Conservation (phyloP, 2,329 filamentous ascomycete species). For the Colletotrichum falcatum region DNA sequence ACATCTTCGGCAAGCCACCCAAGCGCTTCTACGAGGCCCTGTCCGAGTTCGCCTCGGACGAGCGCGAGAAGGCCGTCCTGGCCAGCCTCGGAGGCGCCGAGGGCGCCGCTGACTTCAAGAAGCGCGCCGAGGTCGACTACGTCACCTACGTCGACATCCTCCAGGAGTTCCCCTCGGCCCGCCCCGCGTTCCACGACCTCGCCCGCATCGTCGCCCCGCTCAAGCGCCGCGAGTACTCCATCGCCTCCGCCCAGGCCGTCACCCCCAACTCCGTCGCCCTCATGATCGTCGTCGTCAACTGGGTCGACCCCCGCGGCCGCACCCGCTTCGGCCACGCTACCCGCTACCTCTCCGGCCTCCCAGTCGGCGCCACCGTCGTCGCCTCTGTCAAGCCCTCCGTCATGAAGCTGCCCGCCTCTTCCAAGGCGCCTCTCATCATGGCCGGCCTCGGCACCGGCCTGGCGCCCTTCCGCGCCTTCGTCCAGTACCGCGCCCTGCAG, state of each 20-base stretch:
- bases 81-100: slow-evolving; percentile 80
- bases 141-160: slow-evolving; percentile 92
- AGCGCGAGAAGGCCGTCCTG: slow-evolving; percentile 84
- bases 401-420: slow-evolving; percentile 94
- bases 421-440: slow-evolving; percentile 97
- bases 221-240: slow-evolving; percentile 99
- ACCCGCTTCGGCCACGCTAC: slow-evolving; percentile 94
- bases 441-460: slow-evolving; percentile 97
- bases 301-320: slow-evolving; percentile 89
- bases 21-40: slow-evolving; percentile 98
- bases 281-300: slow-evolving; percentile 97
- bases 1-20: slow-evolving; percentile 95
- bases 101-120: slow-evolving; percentile 91
- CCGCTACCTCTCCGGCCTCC: slow-evolving; percentile 83
- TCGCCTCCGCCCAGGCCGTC: slow-evolving; percentile 95
- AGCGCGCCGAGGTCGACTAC: slow-evolving; percentile 89
- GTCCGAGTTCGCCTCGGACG: slow-evolving; percentile 85
- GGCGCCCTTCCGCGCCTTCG: slow-evolving; percentile 98
- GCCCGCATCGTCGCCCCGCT: slow-evolving; percentile 88
- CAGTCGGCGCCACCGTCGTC: slow-evolving; percentile 82
- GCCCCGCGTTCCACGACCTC: slow-evolving; percentile 88
- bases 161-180: slow-evolving; percentile 89
- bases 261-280: slow-evolving; percentile 90
- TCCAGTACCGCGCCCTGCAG: slow-evolving; percentile 98
- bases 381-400: slow-evolving; percentile 97